phyloP scores from a whole-genome alignment of 2,329 filamentous ascomycete genomes.

The Didymella glomerata region DNA sequence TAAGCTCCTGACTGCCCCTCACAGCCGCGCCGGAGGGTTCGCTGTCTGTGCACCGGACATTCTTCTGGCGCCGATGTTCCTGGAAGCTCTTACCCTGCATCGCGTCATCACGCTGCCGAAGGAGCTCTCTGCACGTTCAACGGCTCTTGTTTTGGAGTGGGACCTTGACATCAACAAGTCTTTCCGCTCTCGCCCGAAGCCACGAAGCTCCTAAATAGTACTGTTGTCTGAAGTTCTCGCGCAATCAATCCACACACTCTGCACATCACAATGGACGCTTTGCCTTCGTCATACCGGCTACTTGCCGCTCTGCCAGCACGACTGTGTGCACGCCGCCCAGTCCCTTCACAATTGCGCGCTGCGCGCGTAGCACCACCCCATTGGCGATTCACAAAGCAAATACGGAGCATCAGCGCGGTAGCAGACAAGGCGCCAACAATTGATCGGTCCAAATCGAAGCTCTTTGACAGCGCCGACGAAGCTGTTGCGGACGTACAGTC shows the following conservation, averaged over 20 bases:
- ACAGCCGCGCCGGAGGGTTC: constrained; percentile 5
- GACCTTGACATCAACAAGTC: constrained; percentile 17
- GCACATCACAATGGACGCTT: constrained; percentile 38
- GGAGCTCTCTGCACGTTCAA: constrained; percentile 9
- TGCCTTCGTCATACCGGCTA: constrained; percentile 42
- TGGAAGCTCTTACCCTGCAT: constrained; percentile 12
- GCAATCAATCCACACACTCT: constrained; percentile 2
- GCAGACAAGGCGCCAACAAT: constrained; percentile 39
- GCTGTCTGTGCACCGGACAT: constrained; percentile 14
- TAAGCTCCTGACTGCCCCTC: constrained; percentile 20
- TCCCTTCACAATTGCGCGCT: constrained; percentile 41
- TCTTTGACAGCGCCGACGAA: constrained; percentile 49
- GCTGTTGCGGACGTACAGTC: constrained; percentile 50
- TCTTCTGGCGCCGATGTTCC: constrained; percentile 18
- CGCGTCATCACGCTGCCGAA: constrained; percentile 17
- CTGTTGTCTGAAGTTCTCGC: constrained; percentile 10
- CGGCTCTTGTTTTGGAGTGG: constrained; percentile 21
- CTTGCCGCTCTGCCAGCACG: constrained; percentile 41
- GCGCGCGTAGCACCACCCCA: constrained; percentile 29
- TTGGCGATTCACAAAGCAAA: constrained; percentile 37
- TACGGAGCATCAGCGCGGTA: constrained; percentile 36
- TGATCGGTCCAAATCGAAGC: constrained; percentile 49
- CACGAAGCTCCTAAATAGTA: constrained; percentile 12
- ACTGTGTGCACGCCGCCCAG: constrained; percentile 35
- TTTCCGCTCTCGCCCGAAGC: constrained; percentile 13